These are phyloP conservation scores for Phallus indusiatus DNA, from an alignment of 768 basidiomycete species.

Conservation along the genomic window DNA sequence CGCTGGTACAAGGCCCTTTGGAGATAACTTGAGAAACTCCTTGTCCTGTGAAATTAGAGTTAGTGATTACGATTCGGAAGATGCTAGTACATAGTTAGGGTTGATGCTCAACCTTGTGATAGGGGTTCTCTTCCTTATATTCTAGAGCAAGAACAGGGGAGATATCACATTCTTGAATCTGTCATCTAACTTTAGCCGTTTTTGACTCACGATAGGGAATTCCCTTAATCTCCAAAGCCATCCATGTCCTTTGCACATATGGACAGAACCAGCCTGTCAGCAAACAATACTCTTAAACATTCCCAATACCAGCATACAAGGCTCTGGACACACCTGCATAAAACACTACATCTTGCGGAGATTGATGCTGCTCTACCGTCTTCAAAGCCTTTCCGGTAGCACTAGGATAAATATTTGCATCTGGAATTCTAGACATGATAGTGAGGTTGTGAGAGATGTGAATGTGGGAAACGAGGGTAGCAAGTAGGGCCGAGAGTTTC, in stretches of 20 bases:
- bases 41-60: conserved; percentile 9
- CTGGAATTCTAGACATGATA: conserved; percentile 24
- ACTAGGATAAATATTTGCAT: conserved; percentile 44
- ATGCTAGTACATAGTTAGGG: conserved; percentile 35
- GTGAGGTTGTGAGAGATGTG: background rate
- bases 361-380: conserved; percentile 43
- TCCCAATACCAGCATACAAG: background rate
- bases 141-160: conserved; percentile 16
- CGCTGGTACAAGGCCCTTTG: conserved; percentile 60
- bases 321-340: conserved; percentile 35
- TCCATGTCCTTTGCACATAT: conserved; percentile 44
- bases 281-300: conserved; percentile 47
- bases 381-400: conserved; percentile 48
- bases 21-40: conserved; percentile 39
- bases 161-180: background rate
- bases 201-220: conserved; percentile 41
- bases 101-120: conserved; percentile 43
- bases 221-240: conserved; percentile 53
- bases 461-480: background rate
- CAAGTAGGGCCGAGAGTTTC: background rate
- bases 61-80: conserved; percentile 8
- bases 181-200: background rate
- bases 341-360: conserved; percentile 45
- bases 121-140: conserved; percentile 59
- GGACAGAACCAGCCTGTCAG: conserved; percentile 12